Base-by-base conservation (phyloP, 2,329 filamentous ascomycete genomes). In the Phaeosphaeriaceae sp. region DNA sequence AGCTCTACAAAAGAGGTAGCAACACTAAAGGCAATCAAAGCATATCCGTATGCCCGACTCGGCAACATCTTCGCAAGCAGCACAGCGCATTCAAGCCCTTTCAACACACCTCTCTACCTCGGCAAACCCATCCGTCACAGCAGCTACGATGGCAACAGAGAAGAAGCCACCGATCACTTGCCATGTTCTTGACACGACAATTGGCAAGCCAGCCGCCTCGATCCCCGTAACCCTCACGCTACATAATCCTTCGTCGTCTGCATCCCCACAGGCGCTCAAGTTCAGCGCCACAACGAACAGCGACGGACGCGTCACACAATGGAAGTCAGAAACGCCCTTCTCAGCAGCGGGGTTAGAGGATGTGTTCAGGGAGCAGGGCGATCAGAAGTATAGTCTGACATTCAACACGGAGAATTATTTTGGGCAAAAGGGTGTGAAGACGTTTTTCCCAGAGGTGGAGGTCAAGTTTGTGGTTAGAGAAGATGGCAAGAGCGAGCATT, bases 131-230 rank as follows among this genome's bases (percentile, higher is more conserved):
- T 38, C 50, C 13, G 20, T 52, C 6, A 26, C 35, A 17, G 51
- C 43, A 37, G 44, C 50, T 45, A 55, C 45, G 16, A 68, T 60
- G 54, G 42, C 62, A 1, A 54, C 63, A 17, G 53, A 60, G 8
- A 46, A 44, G 37, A 69, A 66, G 50, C 79, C 71, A 60, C 84
- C 84, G 68, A 93, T 94, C 67, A 93, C 90, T 72, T 93, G 89
- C 79, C 90, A 94, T 79, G 84, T 92, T 73, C 89, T 94, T 71
- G 89, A 94, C 79, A 93, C 89, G 9, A 83, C 85, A n/a, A 77
- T 82, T 53, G 90, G 90, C 66, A 81, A 81, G 48, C 90, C 90
- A 17, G 90, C 84, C 13, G 74, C 80, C 48, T 78, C 79, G 54
- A 83, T 94, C 63, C 80, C 81, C 57, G 88, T 92, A 48, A 84